Base-by-base conservation (phyloP, 164 flowering plant species). In the Tetracentron sinense region DNA sequence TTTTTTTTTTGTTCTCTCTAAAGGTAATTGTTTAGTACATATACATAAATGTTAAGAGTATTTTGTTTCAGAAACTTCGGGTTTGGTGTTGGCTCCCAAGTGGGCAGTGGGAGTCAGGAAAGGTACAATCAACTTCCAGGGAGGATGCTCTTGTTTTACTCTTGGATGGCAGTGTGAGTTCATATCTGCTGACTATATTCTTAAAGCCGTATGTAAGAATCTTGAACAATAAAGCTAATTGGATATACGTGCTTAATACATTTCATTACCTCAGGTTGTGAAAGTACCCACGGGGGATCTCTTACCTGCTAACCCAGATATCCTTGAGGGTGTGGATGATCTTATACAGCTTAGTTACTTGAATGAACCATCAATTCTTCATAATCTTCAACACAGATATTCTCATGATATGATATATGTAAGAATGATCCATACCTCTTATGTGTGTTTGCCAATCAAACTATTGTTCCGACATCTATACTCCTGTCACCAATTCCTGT, bases 301-400 rank as follows among this genome's bases (percentile, higher is more conserved):
- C 44, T 68, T 85, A 51, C 92, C 90, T 44, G 92, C 92, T 58
- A 87, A 88, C 68, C 89, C 90, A 26, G 82, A 78, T 60, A 69
- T 88, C 25, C 77, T 88, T 49, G 83, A 79, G 30, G 90, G 89
- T 17, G 89, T 80, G 47, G 89, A 88, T 74, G 89, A 88, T 76
- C 87, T 88, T 42, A 71, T 77, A 54, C 86, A 78, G 66, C 90
- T 88, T 62, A 81, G 82, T 76, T 88, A 79, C 78, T 77, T 88
- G 70, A 88, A 88, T 73, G 94, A 88, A 63, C 94, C 90, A 35
- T 84, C 90, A 23, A 83, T 88, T 62, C 80, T 88, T 64, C 70
- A 83, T 75, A 88, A 84, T 67, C 83, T 88, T 48, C 74, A 74
- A 35, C 57, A 58, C 48, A 79, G 94, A 84, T 85, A 75, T 75